Evolutionary conservation across 345 rosid genomes (phyloP), one percentile per base, ranked within the genome.

Genomic region (Passiflora organensis): DNA sequence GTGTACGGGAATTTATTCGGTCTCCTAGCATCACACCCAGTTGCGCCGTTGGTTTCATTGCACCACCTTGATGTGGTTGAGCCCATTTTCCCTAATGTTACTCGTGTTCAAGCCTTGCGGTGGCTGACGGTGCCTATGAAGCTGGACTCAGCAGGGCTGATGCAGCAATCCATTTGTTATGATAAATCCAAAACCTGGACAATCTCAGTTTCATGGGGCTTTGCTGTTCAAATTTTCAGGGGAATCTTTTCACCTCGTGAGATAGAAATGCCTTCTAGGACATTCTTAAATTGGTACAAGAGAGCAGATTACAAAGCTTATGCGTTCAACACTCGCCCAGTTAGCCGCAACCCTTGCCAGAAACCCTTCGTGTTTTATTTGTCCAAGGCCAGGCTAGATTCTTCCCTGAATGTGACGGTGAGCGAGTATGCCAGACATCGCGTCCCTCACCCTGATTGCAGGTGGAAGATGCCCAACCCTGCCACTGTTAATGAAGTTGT

Each of bases 221-320:
- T 84, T 56, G 88, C 72, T 55, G 83, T 91, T 51, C 95, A 91
- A 71, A 93, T 91, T 48, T 85, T 80, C 69, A 93, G 95, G 2
- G 65, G 59, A 64, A 75, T 83, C 1, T 70, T 80, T 45, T 64
- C 68, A 17, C 95, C 98, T 43, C 84, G 83, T 10, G 99, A 93
- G 73, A 83, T 93, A 32, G 99, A 93, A 69, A 89, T 86, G 99
- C 97, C 99, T 15, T 73, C 97, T 0, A 76, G 99, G 59, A 93
- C 99, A 2, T 93, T 93, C 74, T 77, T 89, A 70, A 93, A 93
- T 62, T 93, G 99, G 99, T 86, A 93, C 72, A 82, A 74, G 69
- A 76, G 72, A 76, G 91, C 95, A 1, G 97, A 86, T 68, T 93
- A 89, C 77, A 93, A 85, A 0, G 97, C 89, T 5, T 93, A 93